Conservation (phyloP, 208 protist genomes). For the Phytomonas sp. region DNA sequence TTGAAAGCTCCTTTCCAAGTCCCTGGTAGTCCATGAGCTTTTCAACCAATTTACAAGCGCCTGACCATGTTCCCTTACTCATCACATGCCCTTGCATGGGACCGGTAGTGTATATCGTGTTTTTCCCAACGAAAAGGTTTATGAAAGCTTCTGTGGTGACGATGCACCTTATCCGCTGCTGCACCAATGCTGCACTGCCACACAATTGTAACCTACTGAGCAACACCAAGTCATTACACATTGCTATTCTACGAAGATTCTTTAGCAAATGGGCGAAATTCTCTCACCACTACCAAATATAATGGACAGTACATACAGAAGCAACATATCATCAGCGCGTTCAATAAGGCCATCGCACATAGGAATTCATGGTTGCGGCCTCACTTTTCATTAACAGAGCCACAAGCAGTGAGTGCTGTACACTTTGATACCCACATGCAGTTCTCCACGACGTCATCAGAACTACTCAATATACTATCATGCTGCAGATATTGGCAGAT, state of each 20-base stretch:
- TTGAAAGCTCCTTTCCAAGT: background rate
- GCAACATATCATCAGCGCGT: too few relatives aligned
- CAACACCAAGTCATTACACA: background rate
- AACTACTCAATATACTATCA: too few relatives aligned
- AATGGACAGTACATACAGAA: background rate
- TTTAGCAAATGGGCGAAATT: background rate
- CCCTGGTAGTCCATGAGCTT: background rate
- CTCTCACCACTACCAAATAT: background rate
- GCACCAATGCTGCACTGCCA: background rate
- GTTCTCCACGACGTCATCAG: too few relatives aligned
- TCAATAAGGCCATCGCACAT: too few relatives aligned
- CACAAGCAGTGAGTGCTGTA: too few relatives aligned
- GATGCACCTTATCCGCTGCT: background rate
- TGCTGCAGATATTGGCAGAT: too few relatives aligned
- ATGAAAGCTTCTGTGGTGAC: background rate
- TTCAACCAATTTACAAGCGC: too few relatives aligned
- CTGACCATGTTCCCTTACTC: too few relatives aligned
- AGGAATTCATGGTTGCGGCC: too few relatives aligned
- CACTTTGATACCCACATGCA: too few relatives aligned
- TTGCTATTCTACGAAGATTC: background rate
- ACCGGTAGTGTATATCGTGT: background rate
- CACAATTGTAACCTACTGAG: background rate
- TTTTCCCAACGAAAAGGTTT: background rate
- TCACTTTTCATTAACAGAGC: too few relatives aligned
- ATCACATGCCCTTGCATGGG: background rate